phyloP scores from a whole-genome alignment of 768 basidiomycete species.

The Boletus fagicola region DNA sequence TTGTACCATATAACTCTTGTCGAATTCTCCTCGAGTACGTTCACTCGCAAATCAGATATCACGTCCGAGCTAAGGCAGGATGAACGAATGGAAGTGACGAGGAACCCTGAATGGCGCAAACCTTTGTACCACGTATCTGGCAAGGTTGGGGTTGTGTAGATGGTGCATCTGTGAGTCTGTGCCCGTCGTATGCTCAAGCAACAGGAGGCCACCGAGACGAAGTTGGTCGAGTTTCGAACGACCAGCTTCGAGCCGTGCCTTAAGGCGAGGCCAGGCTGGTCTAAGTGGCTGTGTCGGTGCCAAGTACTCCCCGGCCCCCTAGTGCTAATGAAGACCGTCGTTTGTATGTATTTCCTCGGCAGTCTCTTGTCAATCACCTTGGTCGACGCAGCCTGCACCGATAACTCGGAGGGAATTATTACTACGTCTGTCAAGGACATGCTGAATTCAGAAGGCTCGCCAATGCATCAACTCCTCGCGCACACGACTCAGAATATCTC shows the following conservation, averaged over 20 bases:
- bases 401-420: too few species aligned
- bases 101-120: conserved; percentile 6
- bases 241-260: neutral
- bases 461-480: too few species aligned
- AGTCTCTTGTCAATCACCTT: too few species aligned
- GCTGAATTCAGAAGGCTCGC: too few species aligned
- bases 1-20: conserved; percentile 71
- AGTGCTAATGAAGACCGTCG: too few species aligned
- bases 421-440: too few species aligned
- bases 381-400: too few species aligned
- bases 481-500: too few species aligned
- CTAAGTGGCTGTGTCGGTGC: conserved; percentile 18
- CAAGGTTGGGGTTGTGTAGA: conserved; percentile 30
- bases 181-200: neutral
- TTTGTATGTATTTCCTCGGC: too few species aligned
- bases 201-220: neutral
- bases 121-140: conserved; percentile 34
- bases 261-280: neutral
- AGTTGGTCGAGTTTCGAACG: conserved; percentile 14
- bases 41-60: conserved; percentile 63
- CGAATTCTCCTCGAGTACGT: conserved; percentile 57
- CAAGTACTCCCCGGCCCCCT: neutral
- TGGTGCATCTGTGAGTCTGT: conserved; percentile 18
- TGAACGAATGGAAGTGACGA: neutral
- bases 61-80: conserved; percentile 62